Evolutionary conservation across 768 basidiomycete species (phyloP).

Genomic region (Pleurotus salmoneostramineus): DNA sequence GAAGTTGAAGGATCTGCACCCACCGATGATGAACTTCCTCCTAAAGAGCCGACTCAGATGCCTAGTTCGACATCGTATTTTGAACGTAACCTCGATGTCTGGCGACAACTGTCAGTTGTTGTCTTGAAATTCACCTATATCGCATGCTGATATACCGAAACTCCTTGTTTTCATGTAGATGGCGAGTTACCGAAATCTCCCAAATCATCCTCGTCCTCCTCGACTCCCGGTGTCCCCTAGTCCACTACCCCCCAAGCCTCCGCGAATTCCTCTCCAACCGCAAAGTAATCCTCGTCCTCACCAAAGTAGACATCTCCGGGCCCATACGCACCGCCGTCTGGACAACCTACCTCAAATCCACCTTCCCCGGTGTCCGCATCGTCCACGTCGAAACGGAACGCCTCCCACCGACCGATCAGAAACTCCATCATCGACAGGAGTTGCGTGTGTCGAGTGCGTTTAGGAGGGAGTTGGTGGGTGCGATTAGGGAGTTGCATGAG

Average conservation of each 20-base stretch:
- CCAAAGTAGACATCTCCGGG: constrained; percentile 86
- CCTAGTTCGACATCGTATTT: constrained; percentile 73
- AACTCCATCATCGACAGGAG: constrained; percentile 47
- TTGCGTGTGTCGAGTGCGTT: constrained; percentile 69
- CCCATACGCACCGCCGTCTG: constrained; percentile 59
- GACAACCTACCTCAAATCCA: constrained; percentile 52
- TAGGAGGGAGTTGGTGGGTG: constrained; percentile 57
- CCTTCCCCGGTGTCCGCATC: constrained; percentile 52
- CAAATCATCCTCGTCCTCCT: constrained; percentile 85
- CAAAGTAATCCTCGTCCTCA: constrained; percentile 71
- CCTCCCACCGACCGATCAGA: constrained; percentile 28
- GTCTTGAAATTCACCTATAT: too few relatives aligned
- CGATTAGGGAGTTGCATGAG: constrained; percentile 62
- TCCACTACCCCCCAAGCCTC: constrained; percentile 85
- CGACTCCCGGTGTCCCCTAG: constrained; percentile 83
- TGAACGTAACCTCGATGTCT: constrained; percentile 92
- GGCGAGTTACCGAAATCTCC: constrained; percentile 92
- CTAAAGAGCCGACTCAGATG: constrained; percentile 22
- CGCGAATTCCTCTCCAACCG: constrained; percentile 51
- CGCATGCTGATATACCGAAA: too few relatives aligned
- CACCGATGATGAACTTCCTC: too few relatives aligned
- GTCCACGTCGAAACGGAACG: constrained; percentile 75
- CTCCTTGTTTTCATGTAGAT: too few relatives aligned
- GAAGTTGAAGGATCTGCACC: neutral
- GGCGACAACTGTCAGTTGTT: too few relatives aligned